Conservation (phyloP, 164 flowering plant species). For the Buxus sempervirens region DNA sequence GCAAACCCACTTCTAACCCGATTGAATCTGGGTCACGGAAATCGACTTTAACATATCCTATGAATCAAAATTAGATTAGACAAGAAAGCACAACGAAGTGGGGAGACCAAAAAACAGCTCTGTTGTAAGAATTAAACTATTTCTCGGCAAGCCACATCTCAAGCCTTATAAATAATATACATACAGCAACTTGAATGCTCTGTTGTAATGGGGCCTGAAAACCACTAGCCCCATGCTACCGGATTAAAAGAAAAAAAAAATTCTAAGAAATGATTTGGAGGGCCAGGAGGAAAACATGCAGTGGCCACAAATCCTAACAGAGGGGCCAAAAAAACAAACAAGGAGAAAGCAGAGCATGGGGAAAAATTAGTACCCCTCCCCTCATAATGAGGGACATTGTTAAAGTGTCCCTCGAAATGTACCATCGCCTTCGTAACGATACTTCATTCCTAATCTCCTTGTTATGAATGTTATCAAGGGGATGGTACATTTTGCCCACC, state of each 20-base stretch:
- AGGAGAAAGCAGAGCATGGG: neutral
- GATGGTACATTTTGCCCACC: neutral
- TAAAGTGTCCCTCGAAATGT: too few relatives aligned
- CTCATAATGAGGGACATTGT: too few relatives aligned
- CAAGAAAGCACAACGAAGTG: neutral
- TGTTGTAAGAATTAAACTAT: neutral
- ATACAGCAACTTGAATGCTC: constrained; percentile 24
- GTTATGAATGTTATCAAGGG: constrained; percentile 17
- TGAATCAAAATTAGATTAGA: too few relatives aligned
- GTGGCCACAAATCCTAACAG: too few relatives aligned
- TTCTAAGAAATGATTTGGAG: neutral
- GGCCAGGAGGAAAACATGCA: too few relatives aligned
- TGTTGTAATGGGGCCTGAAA: constrained; percentile 5
- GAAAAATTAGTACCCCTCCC: neutral
- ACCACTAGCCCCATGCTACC: neutral
- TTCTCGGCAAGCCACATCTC: constrained; percentile 17
- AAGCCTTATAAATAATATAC: constrained; percentile 22
- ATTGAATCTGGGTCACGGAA: too few relatives aligned
- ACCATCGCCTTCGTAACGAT: too few relatives aligned
- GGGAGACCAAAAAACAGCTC: neutral
- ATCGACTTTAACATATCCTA: too few relatives aligned
- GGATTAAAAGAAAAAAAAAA: neutral
- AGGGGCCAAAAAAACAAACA: constrained; percentile 5
- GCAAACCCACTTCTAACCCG: too few relatives aligned
- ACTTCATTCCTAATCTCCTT: too few relatives aligned